Evolutionary conservation across 495 filamentous ascomycete genomes (phyloP).

Genomic region (Daldinia decipiens): DNA sequence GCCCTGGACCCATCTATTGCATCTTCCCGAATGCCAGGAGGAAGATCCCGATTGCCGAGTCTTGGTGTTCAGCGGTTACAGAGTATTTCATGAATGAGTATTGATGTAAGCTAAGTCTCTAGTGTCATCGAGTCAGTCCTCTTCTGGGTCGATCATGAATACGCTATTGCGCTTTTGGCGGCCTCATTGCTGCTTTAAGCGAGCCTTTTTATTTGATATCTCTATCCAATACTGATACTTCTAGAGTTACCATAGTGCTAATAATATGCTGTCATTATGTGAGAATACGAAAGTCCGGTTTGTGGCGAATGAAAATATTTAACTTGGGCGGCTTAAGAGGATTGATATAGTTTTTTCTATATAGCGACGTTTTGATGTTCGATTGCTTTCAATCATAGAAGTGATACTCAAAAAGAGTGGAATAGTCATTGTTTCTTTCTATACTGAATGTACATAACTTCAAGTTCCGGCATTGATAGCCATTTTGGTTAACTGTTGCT

Average conservation of each 20-base stretch:
- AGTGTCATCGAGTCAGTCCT: not conserved
- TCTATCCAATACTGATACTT: slow-evolving; percentile 25
- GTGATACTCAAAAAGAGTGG: too few relatives aligned
- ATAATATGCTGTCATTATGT: not conserved
- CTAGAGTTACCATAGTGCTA: not conserved
- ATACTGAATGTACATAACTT: too few relatives aligned
- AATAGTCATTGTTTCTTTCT: too few relatives aligned
- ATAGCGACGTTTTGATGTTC: too few relatives aligned
- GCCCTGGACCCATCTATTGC: not conserved
- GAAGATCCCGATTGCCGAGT: slow-evolving; percentile 45
- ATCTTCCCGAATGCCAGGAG: slow-evolving; percentile 40
- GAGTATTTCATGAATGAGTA: not conserved
- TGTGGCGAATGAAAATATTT: not conserved
- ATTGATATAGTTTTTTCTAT: too few relatives aligned
- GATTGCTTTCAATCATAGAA: too few relatives aligned
- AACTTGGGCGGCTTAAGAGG: too few relatives aligned
- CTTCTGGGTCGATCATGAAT: not conserved
- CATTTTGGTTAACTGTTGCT: too few relatives aligned
- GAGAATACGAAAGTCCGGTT: not conserved
- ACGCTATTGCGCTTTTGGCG: not conserved
- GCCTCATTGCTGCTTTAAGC: not conserved
- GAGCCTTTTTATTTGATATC: slow-evolving; percentile 6
- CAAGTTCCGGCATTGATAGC: too few relatives aligned
- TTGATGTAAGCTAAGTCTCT: slow-evolving; percentile 1
- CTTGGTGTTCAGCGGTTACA: slow-evolving; percentile 1